Base-by-base conservation (phyloP, 805 yeast genomes). In the Yarrowia sp. region DNA sequence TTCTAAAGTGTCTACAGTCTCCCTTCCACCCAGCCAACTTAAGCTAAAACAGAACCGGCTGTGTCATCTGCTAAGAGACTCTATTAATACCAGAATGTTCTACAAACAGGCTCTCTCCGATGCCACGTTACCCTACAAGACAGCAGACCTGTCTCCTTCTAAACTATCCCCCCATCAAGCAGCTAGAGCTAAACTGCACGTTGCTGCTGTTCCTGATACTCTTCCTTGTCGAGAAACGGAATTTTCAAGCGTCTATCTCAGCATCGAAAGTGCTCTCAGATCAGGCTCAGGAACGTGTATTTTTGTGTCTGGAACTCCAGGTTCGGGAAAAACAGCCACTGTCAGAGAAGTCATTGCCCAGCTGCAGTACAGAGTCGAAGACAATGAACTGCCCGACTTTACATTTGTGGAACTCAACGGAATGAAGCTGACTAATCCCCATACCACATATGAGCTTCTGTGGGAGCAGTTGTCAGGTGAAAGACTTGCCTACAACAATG, bases 261-360 rank as follows among this genome's bases (percentile, higher is more conserved):
- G 87, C 50, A 76, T 95, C 4, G 92, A 92, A 73, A 82, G 86
- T 55, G 90, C 97, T 0, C 85, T 94, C 42, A 82, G 82, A 58
- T 84, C 88, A 15, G 85, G 85, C 50, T 84, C 89, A 0, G 98
- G 98, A 0, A 85, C 93, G 8, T 91, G 97, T 72, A 78, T 95
- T 7, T 95, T 93, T 75, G 87, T 95, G 11, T 91, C 97, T 77
- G 99, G 99, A 3, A 92, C 97, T 0, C 99, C 99, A 0, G 99
- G 99, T 9, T 94, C 96, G 1, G 99, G 99, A 12, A 95, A 95
- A 76, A 94, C 99, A 0, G 95, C 97, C 3, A 94, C 98, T 0
- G 87, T 94, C 2, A 80, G 97, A 68, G 97, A 92, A 74, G 98
- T 90, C 0, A 84, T 95, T 35, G 83, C 86, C 42, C 92, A 89